Evolutionary conservation across 2,329 filamentous ascomycete genomes (phyloP), one percentile per base, ranked within the genome.

Genomic region (Metarhizium brunneum): DNA sequence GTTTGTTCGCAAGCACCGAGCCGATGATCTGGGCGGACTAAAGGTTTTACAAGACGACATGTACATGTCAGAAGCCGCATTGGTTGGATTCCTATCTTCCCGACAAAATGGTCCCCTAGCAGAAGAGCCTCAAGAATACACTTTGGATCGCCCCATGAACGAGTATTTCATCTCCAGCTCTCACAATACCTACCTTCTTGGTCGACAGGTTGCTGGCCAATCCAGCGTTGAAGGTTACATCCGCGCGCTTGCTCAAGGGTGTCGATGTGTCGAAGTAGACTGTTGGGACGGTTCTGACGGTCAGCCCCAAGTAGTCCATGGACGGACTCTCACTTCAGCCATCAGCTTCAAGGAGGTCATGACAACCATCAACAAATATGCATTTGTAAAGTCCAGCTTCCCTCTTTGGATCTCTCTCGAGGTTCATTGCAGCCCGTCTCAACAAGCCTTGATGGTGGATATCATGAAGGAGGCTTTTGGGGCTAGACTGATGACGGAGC

Each of bases 91-190:
- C 65, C 74, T 96, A 13, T 82, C 85, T 14, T 95, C 90, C 0
- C 81, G 82, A 48, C 80, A 84, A 62, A 95, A 95, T 65, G 78
- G 83, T 2, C 78, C 88, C 2, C 79, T 90, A 47, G 73, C 80
- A 32, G 79, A 81, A 47, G 78, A 81, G 58, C 80, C 82, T n/a
- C 71, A 80, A 13, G 73, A 83, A 32, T 83, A 84, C 55, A 76
- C 76, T 6, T 82, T 96, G 54, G 85, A 95, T 66, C 84, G 88
- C 29, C 94, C 94, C 0, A 76, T 97, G 68, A 96, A 95, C 68
- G 92, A 97, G 68, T 99, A 99, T 71, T 96, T 91, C 75, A 94
- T 99, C 62, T 97, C 92, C 1, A 96, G 92, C 74, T 97, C 94
- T 1, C 94, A 99, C 77, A 99, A 99, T 71, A 99, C 94, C 0